These are phyloP conservation scores for Daldinia eschscholtzii DNA, from an alignment of 2,329 filamentous ascomycete species.

Conservation along the genomic window DNA sequence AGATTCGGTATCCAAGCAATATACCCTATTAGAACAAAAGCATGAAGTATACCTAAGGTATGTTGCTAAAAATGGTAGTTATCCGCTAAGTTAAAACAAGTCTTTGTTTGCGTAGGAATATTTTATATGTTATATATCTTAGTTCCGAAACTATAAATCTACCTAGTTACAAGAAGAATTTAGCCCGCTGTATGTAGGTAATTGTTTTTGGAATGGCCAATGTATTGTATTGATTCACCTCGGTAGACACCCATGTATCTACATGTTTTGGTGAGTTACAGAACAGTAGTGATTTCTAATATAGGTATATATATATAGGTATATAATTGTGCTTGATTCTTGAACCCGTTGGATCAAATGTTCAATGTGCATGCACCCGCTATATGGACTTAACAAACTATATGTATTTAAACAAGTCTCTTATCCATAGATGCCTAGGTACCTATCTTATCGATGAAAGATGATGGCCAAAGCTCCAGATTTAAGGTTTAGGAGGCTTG, in stretches of 20 bases:
- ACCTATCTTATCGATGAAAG: conserved; percentile 7
- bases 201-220: background rate
- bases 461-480: conserved; percentile 27
- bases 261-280: background rate
- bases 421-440: too few relatives aligned
- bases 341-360: too few relatives aligned
- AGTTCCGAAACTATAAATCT: conserved; percentile 4
- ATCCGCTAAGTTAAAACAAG: background rate
- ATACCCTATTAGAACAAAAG: background rate
- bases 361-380: too few relatives aligned
- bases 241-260: background rate
- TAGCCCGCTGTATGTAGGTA: background rate
- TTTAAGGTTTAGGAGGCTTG: background rate
- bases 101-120: conserved; percentile 1
- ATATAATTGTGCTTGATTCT: background rate
- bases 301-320: background rate
- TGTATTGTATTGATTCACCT: background rate
- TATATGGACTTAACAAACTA: too few relatives aligned
- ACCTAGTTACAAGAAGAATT: background rate
- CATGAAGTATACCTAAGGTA: too few relatives aligned
- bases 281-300: background rate
- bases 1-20: conserved; percentile 2
- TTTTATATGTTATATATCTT: background rate
- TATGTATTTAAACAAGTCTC: too few relatives aligned
- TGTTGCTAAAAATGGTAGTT: background rate